Base-by-base conservation (phyloP, 2,329 filamentous ascomycete genomes). In the Aotearoamyces nothofagi region DNA sequence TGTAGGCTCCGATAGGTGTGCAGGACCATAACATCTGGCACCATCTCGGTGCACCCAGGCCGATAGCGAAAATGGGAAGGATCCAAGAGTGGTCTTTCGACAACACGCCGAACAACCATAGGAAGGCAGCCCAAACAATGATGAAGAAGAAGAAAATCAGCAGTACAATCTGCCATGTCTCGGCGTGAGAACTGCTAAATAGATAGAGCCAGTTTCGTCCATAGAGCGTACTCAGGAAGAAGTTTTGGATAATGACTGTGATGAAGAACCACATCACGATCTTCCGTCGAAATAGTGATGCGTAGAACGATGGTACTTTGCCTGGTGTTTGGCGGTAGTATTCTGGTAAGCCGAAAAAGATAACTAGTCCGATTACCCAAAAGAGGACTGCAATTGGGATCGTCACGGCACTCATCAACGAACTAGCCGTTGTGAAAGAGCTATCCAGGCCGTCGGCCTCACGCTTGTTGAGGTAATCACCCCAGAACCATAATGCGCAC, bases 21-120 rank as follows among this genome's bases (percentile, higher is more conserved):
- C 62, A 66, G n/a, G 62, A 66, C 71, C 71, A 76, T 47, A 71
- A 66, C 45, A 75, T 74, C 46, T 77, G 71, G 5, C 63, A 63
- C 70, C 70, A 77, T 33, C 71, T 58, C 2, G 71, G 71, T 4
- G 69, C 69, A 24, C 63, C 67, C 10, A 77, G 60, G 9, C 69
- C 71, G 34, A 75, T 67, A 28, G 71, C 69, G 37, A 77, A 73
- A 31, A 77, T 63, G 9, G 71, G 71, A 4, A 77, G 51, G 37
- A 75, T 65, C 71, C 71, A 77, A 20, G 26, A 19, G 15, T 26
- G 24, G 10, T 22, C 9, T 28, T 16, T 28, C 7, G 26, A 22
- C n/a, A 22, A 15, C n/a, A 28, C 17, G 8, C 22, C 24, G 15
- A 5, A 30, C 22, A 15, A 26, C 52, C 46, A 26, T 38, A 70